A percentile compares a stretch with the other conserved stretches of the same genome.
phyloP scores from a whole-genome alignment of 2,329 filamentous ascomycete genomes.

The Emergomyces orientalis region DNA sequence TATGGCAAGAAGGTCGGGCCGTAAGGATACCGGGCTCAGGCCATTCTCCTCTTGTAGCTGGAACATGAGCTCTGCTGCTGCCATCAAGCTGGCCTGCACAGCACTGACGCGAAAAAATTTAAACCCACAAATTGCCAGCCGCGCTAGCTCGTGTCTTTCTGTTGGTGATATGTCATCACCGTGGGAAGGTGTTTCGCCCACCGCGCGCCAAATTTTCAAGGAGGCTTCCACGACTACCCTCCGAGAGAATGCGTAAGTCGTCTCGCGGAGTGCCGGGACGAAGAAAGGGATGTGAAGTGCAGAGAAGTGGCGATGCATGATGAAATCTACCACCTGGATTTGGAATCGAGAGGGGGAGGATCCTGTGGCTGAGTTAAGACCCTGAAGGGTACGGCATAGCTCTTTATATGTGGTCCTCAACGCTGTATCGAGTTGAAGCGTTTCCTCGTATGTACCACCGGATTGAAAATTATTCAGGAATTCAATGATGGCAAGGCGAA shows the following conservation, averaged over 20 bases:
- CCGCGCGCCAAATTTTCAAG: conserved; percentile 39
- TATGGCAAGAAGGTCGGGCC: conserved; percentile 22
- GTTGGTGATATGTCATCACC: conserved; percentile 4
- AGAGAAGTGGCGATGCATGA: conserved; percentile 23
- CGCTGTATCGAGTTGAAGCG: conserved; percentile 41
- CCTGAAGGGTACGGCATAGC: conserved; percentile 26
- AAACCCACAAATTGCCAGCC: conserved; percentile 32
- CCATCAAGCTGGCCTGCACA: conserved; percentile 18
- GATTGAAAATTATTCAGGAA: conserved; percentile 42
- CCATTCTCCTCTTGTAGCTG: conserved; percentile 23
- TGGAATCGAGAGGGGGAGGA: conserved; percentile 16
- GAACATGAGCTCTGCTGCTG: conserved; percentile 21
- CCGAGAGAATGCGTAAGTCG: conserved; percentile 40
- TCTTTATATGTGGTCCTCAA: conserved; percentile 37
- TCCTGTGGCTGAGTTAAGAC: conserved; percentile 2
- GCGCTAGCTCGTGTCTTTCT: conserved; percentile 27
- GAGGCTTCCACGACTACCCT: conserved; percentile 42
- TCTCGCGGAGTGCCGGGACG: conserved; percentile 16
- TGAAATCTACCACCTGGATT: conserved; percentile 20
- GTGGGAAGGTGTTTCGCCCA: conserved; percentile 21
- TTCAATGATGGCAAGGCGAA: conserved; percentile 38
- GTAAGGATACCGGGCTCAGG: conserved; percentile 21
- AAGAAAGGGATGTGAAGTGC: conserved; percentile 27
- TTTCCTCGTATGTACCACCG: conserved; percentile 40
- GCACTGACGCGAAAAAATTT: conserved; percentile 20